Conservation (phyloP, 352 stramenopile species). For the Halophytophthora batemanensis region DNA sequence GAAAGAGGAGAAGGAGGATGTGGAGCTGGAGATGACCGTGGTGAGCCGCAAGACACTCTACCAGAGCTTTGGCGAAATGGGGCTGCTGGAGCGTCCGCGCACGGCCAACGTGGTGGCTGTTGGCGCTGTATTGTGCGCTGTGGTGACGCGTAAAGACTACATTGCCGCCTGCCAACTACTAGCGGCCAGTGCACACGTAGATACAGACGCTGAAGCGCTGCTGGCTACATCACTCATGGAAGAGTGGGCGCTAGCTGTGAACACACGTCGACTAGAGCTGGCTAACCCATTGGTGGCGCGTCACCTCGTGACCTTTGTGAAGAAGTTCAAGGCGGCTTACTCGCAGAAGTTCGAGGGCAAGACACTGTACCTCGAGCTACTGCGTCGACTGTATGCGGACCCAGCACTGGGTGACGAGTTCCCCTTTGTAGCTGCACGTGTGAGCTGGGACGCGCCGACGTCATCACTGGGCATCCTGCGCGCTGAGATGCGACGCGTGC, state of each 20-base stretch:
- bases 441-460: constrained; percentile 51
- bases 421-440: constrained; percentile 42
- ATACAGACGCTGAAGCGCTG: constrained; percentile 51
- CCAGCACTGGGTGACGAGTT: constrained; percentile 52
- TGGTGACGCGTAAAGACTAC: constrained; percentile 49
- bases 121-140: constrained; percentile 36
- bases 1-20: constrained; percentile 4
- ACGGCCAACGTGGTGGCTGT: constrained; percentile 48
- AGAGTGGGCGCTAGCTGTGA: constrained; percentile 65
- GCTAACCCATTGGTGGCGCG: constrained; percentile 66
- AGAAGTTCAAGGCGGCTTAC: constrained; percentile 75
- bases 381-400: constrained; percentile 63
- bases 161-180: constrained; percentile 40
- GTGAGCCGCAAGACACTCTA: constrained; percentile 58
- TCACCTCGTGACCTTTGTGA: constrained; percentile 70
- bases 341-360: constrained; percentile 76
- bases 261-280: constrained; percentile 57
- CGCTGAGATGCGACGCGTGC: constrained; percentile 58
- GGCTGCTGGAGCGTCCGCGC: constrained; percentile 53
- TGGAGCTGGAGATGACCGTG: constrained; percentile 21
- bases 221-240: constrained; percentile 64
- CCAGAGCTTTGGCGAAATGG: constrained; percentile 81
- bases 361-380: constrained; percentile 69
- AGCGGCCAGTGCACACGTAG: constrained; percentile 18
- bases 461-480: constrained; percentile 68